Conservation (phyloP, 2,329 filamentous ascomycete species). For the Cladosporium phlei region DNA sequence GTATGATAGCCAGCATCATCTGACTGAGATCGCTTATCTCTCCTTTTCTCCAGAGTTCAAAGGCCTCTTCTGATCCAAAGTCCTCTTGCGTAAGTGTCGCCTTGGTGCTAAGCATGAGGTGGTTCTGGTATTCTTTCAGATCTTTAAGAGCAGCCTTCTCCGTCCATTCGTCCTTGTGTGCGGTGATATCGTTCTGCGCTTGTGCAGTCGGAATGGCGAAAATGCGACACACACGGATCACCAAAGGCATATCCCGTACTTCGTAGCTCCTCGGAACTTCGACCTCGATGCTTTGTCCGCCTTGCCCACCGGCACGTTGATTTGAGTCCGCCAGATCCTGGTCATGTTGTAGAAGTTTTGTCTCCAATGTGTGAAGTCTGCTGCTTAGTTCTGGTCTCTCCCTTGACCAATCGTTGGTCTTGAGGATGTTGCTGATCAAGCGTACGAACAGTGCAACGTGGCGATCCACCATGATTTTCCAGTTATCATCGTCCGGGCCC, state of each 20-base stretch:
- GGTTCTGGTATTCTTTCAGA: constrained; percentile 87
- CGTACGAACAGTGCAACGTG: constrained; percentile 94
- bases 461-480: constrained; percentile 87
- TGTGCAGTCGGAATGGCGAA: constrained; percentile 76
- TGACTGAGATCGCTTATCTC: constrained; percentile 83
- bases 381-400: constrained; percentile 80
- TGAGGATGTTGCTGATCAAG: constrained; percentile 72
- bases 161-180: constrained; percentile 76
- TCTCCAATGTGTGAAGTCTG: constrained; percentile 76
- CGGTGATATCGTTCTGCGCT: constrained; percentile 82
- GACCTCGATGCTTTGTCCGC: constrained; percentile 69
- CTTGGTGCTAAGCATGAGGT: constrained; percentile 72
- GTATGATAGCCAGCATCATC: constrained; percentile 88
- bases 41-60: constrained; percentile 84
- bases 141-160: constrained; percentile 87
- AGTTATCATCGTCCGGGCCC: constrained; percentile 72
- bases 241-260: constrained; percentile 94
- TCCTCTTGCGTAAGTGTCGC: constrained; percentile 76
- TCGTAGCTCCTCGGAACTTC: constrained; percentile 80
- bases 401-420: constrained; percentile 77
- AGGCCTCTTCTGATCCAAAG: constrained; percentile 85
- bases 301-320: constrained; percentile 52
- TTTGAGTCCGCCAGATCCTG: constrained; percentile 70
- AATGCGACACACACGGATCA: constrained; percentile 78
- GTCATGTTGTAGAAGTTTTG: constrained; percentile 88